Evolutionary conservation across 345 rosid genomes (phyloP).

Genomic region (Syzygium oleosum): DNA sequence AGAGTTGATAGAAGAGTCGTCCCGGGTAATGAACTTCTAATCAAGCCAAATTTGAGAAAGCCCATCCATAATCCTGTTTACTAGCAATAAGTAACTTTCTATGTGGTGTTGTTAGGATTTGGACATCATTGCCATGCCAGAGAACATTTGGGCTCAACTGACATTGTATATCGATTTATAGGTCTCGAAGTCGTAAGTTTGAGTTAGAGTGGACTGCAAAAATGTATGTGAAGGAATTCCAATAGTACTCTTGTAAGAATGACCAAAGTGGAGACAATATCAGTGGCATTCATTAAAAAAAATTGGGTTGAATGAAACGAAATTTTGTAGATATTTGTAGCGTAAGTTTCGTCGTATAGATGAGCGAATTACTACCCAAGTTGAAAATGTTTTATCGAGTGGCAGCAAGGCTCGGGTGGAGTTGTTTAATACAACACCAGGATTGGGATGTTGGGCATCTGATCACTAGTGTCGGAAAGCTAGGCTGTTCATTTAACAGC

Average conservation of each 20-base stretch:
- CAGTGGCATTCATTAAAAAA: neutral
- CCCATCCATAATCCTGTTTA: neutral
- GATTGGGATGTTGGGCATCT: neutral
- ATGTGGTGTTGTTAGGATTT: neutral
- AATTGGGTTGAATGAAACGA: rapidly evolving
- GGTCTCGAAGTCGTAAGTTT: neutral
- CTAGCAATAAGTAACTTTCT: neutral
- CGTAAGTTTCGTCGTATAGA: rapidly evolving
- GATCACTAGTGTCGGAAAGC: neutral
- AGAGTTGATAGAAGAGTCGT: neutral
- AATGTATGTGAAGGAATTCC: neutral
- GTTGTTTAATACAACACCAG: neutral
- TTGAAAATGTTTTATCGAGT: neutral
- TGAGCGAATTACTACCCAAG: neutral
- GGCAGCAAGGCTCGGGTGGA: neutral
- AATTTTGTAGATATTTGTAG: neutral
- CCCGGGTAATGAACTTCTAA: neutral
- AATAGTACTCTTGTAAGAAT: neutral
- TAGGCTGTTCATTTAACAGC: neutral
- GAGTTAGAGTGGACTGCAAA: neutral
- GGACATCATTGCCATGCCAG: neutral
- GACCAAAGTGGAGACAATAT: neutral
- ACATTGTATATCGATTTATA: neutral
- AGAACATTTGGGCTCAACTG: neutral
- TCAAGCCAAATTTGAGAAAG: neutral